Percentiles rank a stretch among this genome's conserved stretches.
These are phyloP conservation scores for Kuraishia piskuri DNA, from an alignment of 805 yeast species.

Conservation along the genomic window DNA sequence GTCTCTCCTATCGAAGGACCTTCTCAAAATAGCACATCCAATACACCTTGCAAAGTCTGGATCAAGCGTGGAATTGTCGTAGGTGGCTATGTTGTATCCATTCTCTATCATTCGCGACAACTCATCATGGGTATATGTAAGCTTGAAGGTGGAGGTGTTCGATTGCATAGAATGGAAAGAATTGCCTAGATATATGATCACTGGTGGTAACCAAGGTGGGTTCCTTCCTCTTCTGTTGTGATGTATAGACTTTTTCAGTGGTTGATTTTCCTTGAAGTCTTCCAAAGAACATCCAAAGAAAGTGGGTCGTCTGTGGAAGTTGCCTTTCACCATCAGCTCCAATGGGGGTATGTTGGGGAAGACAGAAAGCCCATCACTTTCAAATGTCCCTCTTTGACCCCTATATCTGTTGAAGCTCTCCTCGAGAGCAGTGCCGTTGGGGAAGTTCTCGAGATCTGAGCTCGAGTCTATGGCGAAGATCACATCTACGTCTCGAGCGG, in stretches of 20 bases:
- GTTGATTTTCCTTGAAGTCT: constrained; percentile 18
- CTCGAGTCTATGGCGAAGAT: constrained; percentile 36
- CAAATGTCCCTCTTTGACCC: neutral
- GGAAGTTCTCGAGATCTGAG: constrained; percentile 44
- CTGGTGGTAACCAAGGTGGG: constrained; percentile 33
- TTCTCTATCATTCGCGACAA: constrained; percentile 35
- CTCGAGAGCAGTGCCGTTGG: constrained; percentile 47
- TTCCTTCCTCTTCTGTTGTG: constrained; percentile 4
- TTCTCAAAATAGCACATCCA: constrained; percentile 48
- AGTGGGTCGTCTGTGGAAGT: constrained; percentile 20
- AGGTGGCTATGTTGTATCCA: constrained; percentile 44
- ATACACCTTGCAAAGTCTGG: constrained; percentile 35
- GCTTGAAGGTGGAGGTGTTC: constrained; percentile 52
- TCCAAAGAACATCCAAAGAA: constrained; percentile 35
- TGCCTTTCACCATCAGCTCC: constrained; percentile 13
- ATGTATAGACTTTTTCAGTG: neutral
- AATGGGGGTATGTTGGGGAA: constrained; percentile 30
- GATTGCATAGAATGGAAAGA: constrained; percentile 30
- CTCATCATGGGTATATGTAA: constrained; percentile 38
- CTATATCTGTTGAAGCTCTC: neutral
- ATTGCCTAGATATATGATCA: constrained; percentile 46
- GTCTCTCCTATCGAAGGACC: constrained; percentile 34
- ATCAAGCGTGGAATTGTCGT: constrained; percentile 28
- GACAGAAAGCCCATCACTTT: constrained; percentile 9
- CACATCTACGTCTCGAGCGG: constrained; percentile 26